Evolutionary conservation across 139 green algal species (phyloP), one percentile per base, ranked within the genome.

Genomic region (Auxenochlorella pyrenoidosa): DNA sequence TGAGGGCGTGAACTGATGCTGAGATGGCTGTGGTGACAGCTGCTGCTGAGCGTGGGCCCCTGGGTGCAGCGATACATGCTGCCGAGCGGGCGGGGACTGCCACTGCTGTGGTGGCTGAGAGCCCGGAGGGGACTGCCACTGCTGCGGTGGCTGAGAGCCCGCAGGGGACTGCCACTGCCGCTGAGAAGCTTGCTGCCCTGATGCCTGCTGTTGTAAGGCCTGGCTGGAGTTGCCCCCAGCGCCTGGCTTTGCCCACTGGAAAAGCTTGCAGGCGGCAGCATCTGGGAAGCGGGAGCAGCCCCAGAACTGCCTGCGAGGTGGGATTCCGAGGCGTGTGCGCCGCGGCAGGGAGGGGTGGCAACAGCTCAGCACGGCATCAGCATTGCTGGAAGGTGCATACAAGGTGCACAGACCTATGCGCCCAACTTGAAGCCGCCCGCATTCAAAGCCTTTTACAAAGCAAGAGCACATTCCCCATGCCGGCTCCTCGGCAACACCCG

Each of bases 251-350:
- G 76, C 76, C 76, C 76, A 82, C 18, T 66, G 38, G 47, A 82
- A 82, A 30, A 44, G 36, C 44, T 66, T 66, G 47, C 76, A 82
- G 76, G 66, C 32, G 10, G 66, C 10, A 8, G 30, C 28, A 12
- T 66, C 44, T 32, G 76, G 76, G 38, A 36, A 82, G 76, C 58
- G 30, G 5, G 76, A 15, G 47, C 76, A 82, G 32, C 76, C 76
- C 76, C 76, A 82, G n/a, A 82, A 82, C 26, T 43, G n/a, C 76
- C 76, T 82, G 26, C 75, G 58, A 26, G 24, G 40, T 75, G 68
- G 68, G 6, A 16, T 32, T 5, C 4, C n/a, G 10, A 24, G 68
- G 36, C n/a, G 32, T 19, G 68, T 75, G 38, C 38, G 8, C 4
- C 26, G 43, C 26, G 75, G 30, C 15, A 36, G 6, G 75, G 12